Evolutionary conservation across 306 rosid genomes (phyloP), one percentile per base, ranked within the genome.

Genomic region (Fagus crenata): DNA sequence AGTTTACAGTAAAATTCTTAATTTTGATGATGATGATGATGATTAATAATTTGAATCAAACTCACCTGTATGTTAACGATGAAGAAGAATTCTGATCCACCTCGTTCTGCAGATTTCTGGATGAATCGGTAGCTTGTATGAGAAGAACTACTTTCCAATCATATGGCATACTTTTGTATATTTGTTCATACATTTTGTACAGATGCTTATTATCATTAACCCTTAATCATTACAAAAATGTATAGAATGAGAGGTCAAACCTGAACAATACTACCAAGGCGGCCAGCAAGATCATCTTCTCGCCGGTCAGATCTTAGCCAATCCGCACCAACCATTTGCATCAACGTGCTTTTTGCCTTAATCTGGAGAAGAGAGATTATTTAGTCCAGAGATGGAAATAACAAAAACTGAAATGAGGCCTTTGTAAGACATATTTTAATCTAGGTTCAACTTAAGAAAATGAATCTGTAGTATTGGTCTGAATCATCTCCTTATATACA

Each of bases 311-410:
- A 87, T 77, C 80, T 67, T 22, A 91, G 87, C 97, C 98, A 93
- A 79, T 93, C 98, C 58, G 86, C 92, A 60, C 98, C 96, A 40
- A 90, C 93, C 87, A 93, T 14, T 82, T 89, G 87, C 96, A 89
- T 91, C 80, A 86, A 68, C 33, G 93, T 87, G 67, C 81, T 81
- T 39, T 81, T 84, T 70, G 96, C 97, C 84, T 90, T 91, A 60
- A 89, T 80, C 98, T 93, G 82, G 53, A 71, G 72, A 22, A 67
- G 69, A 72, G 53, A 80, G 40, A 46, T 61, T 33, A 28, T 31
- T 74, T 33, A 58, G 54, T 64, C 59, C 60, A 14, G 5, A 65
- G 72, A 36, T 42, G 33, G 64, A 65, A 59, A 63, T 31, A 35
- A 49, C 13, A 5, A 72, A 42, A 6, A 67, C 28, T 41, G 35